These are phyloP conservation scores for Phytophthora sp. DNA, from an alignment of 352 stramenopile species.

Conservation along the genomic window DNA sequence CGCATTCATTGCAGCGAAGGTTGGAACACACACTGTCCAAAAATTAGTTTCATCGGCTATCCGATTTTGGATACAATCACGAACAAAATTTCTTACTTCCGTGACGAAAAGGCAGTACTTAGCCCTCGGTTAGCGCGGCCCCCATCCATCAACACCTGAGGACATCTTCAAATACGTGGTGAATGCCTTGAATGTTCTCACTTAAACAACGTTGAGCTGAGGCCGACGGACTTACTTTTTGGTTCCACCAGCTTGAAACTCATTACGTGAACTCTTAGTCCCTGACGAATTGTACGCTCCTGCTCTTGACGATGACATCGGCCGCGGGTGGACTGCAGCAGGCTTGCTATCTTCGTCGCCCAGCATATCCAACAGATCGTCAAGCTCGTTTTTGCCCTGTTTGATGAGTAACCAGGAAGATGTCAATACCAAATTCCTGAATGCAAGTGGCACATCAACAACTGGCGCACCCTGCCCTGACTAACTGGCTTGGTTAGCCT, in stretches of 20 bases:
- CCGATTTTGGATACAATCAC: background rate
- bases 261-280: slow-evolving; percentile 19
- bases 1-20: slow-evolving; percentile 82
- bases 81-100: slow-evolving; percentile 37
- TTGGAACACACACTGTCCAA: slow-evolving; percentile 62
- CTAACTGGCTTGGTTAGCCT: slow-evolving; percentile 14
- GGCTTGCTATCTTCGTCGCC: slow-evolving; percentile 44
- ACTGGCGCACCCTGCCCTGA: slow-evolving; percentile 21
- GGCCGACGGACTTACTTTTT: slow-evolving; percentile 58
- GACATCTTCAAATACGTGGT: slow-evolving; percentile 49
- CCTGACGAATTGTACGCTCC: slow-evolving; percentile 18
- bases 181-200: background rate
- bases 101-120: slow-evolving; percentile 61
- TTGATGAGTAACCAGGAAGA: background rate
- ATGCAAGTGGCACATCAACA: background rate
- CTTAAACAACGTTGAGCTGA: background rate
- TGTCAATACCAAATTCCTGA: background rate
- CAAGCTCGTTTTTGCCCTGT: slow-evolving; percentile 59
- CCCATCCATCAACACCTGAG: slow-evolving; percentile 58
- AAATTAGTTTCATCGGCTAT: no score
- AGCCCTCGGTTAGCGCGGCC: slow-evolving; percentile 59
- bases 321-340: slow-evolving; percentile 38
- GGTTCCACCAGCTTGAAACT: slow-evolving; percentile 47
- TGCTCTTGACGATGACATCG: slow-evolving; percentile 17
- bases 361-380: slow-evolving; percentile 78